Conservation (phyloP, 1,284 basidiomycete genomes). For the Limonomyces culmigenus region DNA sequence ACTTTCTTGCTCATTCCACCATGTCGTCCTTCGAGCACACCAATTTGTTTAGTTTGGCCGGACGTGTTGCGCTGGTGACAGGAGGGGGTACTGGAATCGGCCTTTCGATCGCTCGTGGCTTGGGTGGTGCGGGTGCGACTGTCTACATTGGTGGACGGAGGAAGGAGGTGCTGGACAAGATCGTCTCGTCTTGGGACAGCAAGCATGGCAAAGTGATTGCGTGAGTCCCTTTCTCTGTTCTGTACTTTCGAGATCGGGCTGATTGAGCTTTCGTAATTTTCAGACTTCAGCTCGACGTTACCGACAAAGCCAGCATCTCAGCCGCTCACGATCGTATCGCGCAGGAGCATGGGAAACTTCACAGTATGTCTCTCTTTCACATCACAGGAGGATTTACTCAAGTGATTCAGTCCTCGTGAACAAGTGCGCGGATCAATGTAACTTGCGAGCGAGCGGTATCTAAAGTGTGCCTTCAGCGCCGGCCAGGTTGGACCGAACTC, state of each 20-base stretch:
- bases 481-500: conserved; percentile 52
- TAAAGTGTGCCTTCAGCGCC: conserved; percentile 45
- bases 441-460: neutral
- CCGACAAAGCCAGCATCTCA: conserved; percentile 47
- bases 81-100: conserved; percentile 74
- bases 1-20: too few species aligned
- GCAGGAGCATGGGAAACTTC: conserved; percentile 48
- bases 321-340: conserved; percentile 34
- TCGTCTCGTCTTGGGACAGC: conserved; percentile 28
- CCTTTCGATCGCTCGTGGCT: conserved; percentile 54
- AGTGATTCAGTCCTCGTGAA: conserved; percentile 73
- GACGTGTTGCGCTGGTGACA: conserved; percentile 55
- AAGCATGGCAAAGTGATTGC: conserved; percentile 33
- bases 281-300: conserved; percentile 58
- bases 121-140: conserved; percentile 64
- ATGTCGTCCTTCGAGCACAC: too few species aligned
- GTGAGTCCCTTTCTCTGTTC: conserved; percentile 21
- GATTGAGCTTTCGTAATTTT: conserved; percentile 2
- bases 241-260: neutral
- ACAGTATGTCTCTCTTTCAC: too few species aligned
- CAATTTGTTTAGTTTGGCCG: conserved; percentile 46
- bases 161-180: conserved; percentile 40
- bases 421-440: conserved; percentile 42
- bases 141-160: conserved; percentile 58
- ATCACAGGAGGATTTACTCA: too few species aligned